phyloP scores from a whole-genome alignment of 2,329 filamentous ascomycete genomes.

The Penicillium hesseltinei region DNA sequence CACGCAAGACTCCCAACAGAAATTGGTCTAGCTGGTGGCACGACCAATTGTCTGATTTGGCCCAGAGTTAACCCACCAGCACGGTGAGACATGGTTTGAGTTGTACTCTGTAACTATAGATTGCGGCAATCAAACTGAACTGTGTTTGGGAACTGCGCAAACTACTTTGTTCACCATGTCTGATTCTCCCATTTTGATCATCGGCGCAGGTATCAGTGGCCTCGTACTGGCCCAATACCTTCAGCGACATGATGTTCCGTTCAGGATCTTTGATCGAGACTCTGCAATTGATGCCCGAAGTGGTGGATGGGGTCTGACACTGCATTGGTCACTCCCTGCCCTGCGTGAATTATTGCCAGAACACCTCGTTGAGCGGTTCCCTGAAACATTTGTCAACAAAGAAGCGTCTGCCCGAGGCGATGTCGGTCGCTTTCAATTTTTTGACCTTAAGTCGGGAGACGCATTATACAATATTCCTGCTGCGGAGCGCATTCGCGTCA shows the following conservation, averaged over 20 bases:
- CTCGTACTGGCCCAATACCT: slow-evolving; percentile 45
- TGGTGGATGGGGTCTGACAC: slow-evolving; percentile 62
- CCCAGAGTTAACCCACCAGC: neutral
- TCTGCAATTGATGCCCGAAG: slow-evolving; percentile 48
- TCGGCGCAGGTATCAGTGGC: slow-evolving; percentile 46
- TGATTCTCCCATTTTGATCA: slow-evolving; percentile 41
- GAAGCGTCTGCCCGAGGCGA: slow-evolving; percentile 49
- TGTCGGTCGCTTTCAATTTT: slow-evolving; percentile 54
- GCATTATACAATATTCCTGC: slow-evolving; percentile 48
- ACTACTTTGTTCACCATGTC: slow-evolving; percentile 13
- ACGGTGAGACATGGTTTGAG: neutral
- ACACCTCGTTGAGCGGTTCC: slow-evolving; percentile 46
- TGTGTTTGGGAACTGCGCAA: neutral
- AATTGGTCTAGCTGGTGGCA: neutral
- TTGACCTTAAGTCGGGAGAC: slow-evolving; percentile 54
- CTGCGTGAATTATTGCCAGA: slow-evolving; percentile 53
- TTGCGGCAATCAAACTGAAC: neutral
- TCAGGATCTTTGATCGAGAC: slow-evolving; percentile 44
- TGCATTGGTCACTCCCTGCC: slow-evolving; percentile 60
- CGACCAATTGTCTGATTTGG: neutral
- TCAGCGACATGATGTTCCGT: slow-evolving; percentile 33
- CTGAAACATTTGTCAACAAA: slow-evolving; percentile 56
- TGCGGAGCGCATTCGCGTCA: slow-evolving; percentile 49
- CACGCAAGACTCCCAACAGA: neutral
- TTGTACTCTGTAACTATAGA: neutral